Conservation (phyloP, 441 rosid species). For the Jatropha podagrica region DNA sequence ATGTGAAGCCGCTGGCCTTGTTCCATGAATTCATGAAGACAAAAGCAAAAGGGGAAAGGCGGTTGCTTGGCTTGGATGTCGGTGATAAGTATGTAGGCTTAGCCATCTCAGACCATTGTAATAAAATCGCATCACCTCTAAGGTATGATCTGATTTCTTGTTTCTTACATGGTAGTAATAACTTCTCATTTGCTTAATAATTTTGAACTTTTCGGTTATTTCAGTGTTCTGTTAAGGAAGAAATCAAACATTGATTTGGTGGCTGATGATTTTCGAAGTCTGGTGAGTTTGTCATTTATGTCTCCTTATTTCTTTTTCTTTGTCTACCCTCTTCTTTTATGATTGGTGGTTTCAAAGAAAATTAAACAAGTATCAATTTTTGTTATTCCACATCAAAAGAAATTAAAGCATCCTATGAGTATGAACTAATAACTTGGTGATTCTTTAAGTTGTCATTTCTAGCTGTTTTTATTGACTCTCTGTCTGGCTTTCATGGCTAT, state of each 20-base stretch:
- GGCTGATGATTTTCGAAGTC: conserved; percentile 66
- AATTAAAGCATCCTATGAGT: conserved; percentile 8
- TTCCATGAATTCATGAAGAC: conserved; percentile 53
- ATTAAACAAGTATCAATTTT: not conserved
- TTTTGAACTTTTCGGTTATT: not conserved
- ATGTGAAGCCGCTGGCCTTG: conserved; percentile 57
- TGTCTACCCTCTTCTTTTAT: not conserved
- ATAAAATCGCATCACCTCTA: conserved; percentile 66
- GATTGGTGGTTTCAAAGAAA: not conserved
- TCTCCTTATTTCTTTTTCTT: conserved; percentile 3
- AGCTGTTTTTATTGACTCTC: not conserved
- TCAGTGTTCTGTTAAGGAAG: conserved; percentile 78
- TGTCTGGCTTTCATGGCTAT: not conserved
- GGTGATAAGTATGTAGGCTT: conserved; percentile 93
- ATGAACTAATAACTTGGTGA: not conserved
- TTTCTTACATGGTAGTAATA: not conserved
- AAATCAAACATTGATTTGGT: conserved; percentile 60
- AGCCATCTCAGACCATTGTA: conserved; percentile 62
- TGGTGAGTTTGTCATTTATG: conserved; percentile 48
- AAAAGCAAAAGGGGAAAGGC: conserved; percentile 36
- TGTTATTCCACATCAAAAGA: not conserved
- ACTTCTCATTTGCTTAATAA: not conserved
- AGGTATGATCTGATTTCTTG: conserved; percentile 39
- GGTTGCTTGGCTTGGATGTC: conserved; percentile 88
- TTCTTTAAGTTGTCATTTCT: conserved; percentile 1